These are phyloP conservation scores for Pyrenophora seminiperda DNA, from an alignment of 2,329 filamentous ascomycete genomes.

Conservation along the genomic window DNA sequence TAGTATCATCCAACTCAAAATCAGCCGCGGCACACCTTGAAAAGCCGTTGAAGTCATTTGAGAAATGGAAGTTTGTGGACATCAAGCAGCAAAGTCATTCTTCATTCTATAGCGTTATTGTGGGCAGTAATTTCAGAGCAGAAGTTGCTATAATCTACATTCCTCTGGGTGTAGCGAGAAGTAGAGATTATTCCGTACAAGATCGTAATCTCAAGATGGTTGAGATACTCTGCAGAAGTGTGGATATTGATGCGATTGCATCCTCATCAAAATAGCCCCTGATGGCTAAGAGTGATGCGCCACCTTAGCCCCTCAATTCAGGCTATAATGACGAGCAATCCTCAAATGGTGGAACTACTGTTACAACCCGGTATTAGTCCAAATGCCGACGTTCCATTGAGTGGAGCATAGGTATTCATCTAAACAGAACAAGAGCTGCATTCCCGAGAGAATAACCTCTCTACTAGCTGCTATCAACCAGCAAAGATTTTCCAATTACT, in stretches of 20 bases:
- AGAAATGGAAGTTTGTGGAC: too few relatives aligned
- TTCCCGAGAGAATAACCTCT: neutral
- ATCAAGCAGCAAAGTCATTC: too few relatives aligned
- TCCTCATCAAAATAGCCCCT: neutral
- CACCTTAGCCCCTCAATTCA: neutral
- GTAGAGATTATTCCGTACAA: neutral
- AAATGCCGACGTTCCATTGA: neutral
- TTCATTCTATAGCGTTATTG: neutral
- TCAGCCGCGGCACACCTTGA: neutral
- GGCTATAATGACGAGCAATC: neutral
- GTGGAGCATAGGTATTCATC: neutral
- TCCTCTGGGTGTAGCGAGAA: neutral
- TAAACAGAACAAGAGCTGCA: neutral
- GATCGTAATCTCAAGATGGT: neutral
- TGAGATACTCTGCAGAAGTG: neutral
- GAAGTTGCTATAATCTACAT: neutral
- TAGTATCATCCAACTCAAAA: neutral
- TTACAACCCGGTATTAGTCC: neutral
- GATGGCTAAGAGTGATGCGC: neutral
- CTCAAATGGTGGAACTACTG: fast-evolving
- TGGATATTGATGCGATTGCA: neutral
- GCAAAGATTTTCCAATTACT: neutral
- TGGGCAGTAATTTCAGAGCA: neutral
- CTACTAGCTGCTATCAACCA: neutral
- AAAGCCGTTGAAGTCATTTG: too few relatives aligned